These are phyloP conservation scores for Thalassiosira profunda DNA, from an alignment of 108 stramenopile species.

Conservation along the genomic window DNA sequence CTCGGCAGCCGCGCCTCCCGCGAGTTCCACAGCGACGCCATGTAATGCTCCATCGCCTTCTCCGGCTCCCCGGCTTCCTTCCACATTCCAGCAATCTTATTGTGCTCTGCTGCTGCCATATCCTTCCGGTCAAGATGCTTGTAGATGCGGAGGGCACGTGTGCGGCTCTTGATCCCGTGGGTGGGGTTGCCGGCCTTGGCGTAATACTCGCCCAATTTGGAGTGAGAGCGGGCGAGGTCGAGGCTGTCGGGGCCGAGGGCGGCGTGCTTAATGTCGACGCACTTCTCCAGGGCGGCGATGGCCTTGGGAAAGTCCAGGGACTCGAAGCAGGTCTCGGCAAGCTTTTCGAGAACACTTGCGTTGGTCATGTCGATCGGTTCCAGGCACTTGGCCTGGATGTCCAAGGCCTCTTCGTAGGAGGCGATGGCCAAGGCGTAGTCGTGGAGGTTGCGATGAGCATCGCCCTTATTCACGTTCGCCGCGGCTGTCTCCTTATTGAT, in stretches of 20 bases:
- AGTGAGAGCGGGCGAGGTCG: conserved; percentile 30
- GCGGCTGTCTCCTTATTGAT: conserved; percentile 28
- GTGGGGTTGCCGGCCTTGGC: conserved; percentile 3
- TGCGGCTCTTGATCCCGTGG: conserved; percentile 32
- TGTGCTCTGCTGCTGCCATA: conserved; percentile 41
- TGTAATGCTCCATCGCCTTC: conserved; percentile 49
- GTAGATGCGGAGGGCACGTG: conserved; percentile 33
- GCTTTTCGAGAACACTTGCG: conserved; percentile 30
- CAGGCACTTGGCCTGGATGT: conserved; percentile 14
- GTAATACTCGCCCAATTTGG: conserved; percentile 32
- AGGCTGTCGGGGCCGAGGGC: conserved; percentile 19
- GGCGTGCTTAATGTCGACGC: conserved; percentile 11
- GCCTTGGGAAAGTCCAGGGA: conserved; percentile 16
- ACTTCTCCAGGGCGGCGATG: conserved; percentile 26
- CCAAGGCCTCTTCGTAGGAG: conserved; percentile 25
- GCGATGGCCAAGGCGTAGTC: conserved; percentile 18
- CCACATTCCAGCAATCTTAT: conserved; percentile 37
- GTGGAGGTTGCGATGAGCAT: conserved; percentile 25
- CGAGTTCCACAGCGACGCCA: conserved; percentile 43
- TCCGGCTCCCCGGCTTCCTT: conserved; percentile 27
- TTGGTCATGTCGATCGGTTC: conserved; percentile 19
- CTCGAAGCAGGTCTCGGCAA: conserved; percentile 20
- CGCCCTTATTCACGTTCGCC: conserved; percentile 39
- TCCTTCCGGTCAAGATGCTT: conserved; percentile 44
- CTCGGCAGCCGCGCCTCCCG: conserved; percentile 42